These are phyloP conservation scores for Bromus sterilis DNA, from an alignment of 176 grass and related monocot species.

Conservation along the genomic window DNA sequence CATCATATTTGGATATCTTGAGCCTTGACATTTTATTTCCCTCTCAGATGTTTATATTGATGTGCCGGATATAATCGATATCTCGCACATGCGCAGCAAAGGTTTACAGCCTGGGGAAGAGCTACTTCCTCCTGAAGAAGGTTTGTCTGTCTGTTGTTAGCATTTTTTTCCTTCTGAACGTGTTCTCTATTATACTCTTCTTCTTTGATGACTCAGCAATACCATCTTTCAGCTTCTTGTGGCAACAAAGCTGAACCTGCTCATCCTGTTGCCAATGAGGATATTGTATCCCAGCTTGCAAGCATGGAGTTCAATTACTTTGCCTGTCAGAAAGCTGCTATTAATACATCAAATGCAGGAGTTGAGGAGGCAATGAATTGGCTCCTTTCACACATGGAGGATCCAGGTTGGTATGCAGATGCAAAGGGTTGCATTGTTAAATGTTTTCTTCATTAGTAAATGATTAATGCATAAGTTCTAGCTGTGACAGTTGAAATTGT, in stretches of 20 bases:
- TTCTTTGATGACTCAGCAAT: slow-evolving; percentile 7
- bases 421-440: not conserved
- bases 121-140: slow-evolving; percentile 84
- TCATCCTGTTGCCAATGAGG: slow-evolving; percentile 55
- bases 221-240: slow-evolving; percentile 41
- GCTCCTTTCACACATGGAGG: slow-evolving; percentile 91
- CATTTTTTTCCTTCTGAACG: not conserved
- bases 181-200: not conserved
- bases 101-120: slow-evolving; percentile 94
- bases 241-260: slow-evolving; percentile 37
- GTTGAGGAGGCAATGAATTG: slow-evolving; percentile 96
- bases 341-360: slow-evolving; percentile 80
- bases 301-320: slow-evolving; percentile 95
- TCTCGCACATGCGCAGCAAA: slow-evolving; percentile 86
- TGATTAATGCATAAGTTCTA: not conserved
- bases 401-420: slow-evolving; percentile 53
- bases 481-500: not conserved
- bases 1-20: not conserved
- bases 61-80: slow-evolving; percentile 87
- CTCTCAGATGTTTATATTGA: slow-evolving; percentile 93
- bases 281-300: slow-evolving; percentile 87
- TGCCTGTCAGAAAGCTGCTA: slow-evolving; percentile 94
- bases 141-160: slow-evolving; percentile 15
- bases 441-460: not conserved
- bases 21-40: slow-evolving; percentile 7